Evolutionary conservation across 2,329 filamentous ascomycete species (phyloP), one percentile per base, ranked within the genome.

Genomic region (Fusarium duplospermum): DNA sequence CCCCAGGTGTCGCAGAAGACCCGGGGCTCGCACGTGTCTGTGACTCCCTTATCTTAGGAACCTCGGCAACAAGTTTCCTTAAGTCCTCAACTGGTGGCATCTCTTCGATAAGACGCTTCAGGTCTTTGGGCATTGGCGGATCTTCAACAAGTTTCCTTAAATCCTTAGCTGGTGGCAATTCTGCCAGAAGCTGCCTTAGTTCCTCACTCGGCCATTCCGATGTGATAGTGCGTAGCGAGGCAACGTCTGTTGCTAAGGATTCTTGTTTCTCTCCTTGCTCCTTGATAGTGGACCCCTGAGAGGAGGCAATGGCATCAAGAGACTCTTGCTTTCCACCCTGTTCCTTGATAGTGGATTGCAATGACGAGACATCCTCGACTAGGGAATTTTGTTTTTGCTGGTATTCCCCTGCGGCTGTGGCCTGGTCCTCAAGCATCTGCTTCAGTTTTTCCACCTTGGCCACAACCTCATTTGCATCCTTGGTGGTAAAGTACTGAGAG

Each of bases 361-460:
- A 62, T 11, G 38, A 57, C 9, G 59, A 42, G 10, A 72, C 11
- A 18, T 42, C 35, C 14, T 56, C 42, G 29, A 33, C 24, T 18
- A 72, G 24, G 10, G 65, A 65, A 11, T 47, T 62, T 27, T 72
- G 65, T 33, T 60, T 75, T n/a, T 35, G 56, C 16, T 35, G 22
- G 6, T 73, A 67, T 14, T 68, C 52, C 40, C 64, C 60, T 22
- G 70, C 47, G 10, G 13, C 18, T 33, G 16, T 61, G 35, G 57
- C 59, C 16, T 70, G 62, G 11, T 47, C 16, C 10, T 61, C 54
- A 11, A 64, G 18, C 18, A 54, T 35, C 14, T n/a, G 24, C 29
- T 54, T 42, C 10, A 56, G 27, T 16, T 45, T 56, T 29, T 20
- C 20, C 22, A 63, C 22, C 8, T 60, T 35, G 31, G 60, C 52